These are phyloP conservation scores for Skeletonema grethae DNA, from an alignment of 108 stramenopile genomes.

Conservation along the genomic window DNA sequence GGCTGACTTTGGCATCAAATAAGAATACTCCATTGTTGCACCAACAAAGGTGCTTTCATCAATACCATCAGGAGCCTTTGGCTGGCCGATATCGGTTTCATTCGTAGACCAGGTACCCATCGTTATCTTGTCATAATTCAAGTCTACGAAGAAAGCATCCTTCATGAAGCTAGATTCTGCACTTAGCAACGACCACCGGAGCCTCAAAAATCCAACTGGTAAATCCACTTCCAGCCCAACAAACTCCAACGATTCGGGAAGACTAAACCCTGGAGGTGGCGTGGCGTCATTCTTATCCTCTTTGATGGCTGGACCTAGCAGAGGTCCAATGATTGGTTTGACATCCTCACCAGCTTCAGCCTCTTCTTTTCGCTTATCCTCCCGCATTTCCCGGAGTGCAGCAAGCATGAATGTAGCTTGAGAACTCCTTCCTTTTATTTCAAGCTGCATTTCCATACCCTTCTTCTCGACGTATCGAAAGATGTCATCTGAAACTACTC, in stretches of 20 bases:
- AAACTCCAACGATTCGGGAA: conserved; percentile 68
- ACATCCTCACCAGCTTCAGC: conserved; percentile 37
- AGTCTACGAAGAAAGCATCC: conserved; percentile 57
- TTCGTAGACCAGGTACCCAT: conserved; percentile 62
- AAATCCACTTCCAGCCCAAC: conserved; percentile 78
- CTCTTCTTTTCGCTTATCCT: conserved; percentile 50
- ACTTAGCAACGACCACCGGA: conserved; percentile 71
- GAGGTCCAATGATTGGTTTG: conserved; percentile 55
- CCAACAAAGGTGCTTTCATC: conserved; percentile 58
- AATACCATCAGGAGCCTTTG: conserved; percentile 54
- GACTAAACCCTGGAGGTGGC: conserved; percentile 49
- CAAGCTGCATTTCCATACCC: conserved; percentile 87
- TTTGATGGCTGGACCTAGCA: conserved; percentile 70
- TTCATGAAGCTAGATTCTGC: conserved; percentile 57
- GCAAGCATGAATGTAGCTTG: conserved; percentile 83
- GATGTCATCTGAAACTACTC: conserved; percentile 70
- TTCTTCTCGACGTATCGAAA: conserved; percentile 79
- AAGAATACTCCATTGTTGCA: conserved; percentile 46
- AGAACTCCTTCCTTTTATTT: conserved; percentile 45
- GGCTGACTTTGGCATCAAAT: conserved; percentile 81
- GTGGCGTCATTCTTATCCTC: conserved; percentile 62
- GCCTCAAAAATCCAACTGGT: conserved; percentile 73
- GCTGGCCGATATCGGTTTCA: conserved; percentile 57
- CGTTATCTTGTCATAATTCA: conserved; percentile 72
- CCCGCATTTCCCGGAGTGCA: conserved; percentile 72